Evolutionary conservation across 116 monocot genomes (phyloP), one percentile per base, ranked within the genome.

Genomic region (Phalaenopsis hybrid): DNA sequence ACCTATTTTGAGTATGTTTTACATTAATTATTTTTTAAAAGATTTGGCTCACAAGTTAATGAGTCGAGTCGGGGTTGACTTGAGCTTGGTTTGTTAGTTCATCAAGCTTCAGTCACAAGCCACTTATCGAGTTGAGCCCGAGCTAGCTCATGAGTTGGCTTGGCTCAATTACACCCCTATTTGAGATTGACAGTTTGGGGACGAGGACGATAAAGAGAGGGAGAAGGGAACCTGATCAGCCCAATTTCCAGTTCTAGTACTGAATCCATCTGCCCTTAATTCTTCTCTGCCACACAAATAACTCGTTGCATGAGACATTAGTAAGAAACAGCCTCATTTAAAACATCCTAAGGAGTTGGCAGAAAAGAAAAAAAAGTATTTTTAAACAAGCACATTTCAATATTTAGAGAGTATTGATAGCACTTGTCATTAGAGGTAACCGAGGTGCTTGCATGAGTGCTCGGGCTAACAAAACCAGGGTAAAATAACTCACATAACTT

Each of bases 171-270:
- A 37, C 37, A 37, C 37, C 37, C 37, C 37, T 37, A 37, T 37
- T 37, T 37, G 37, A 3, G 37, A 37, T 37, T 37, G 0, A 37
- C 0, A 0, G 3, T 37, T 37, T 37, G 37, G 37, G 55, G 55
- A 21, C n/a, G 0, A n/a, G n/a, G 5, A 4, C 18, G 4, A 61
- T 61, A 51, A 2, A 61, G 63, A 25, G 63, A 18, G 16, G 4
- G 16, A 41, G 18, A 75, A 75, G 44, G 11, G 73, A 58, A 96
- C 96, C 92, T 92, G 87, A 77, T 91, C 87, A 63, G 74, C 81
- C 92, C 91, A 92, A 67, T 89, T 58, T 85, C 94, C 91, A 72
- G 77, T 83, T 81, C 88, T 76, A 79, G 55, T 79, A 9, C 16
- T 77, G 61, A 93, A 93, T 37, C 81, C 86, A 72, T 90, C 82